Conservation (phyloP, 2,329 filamentous ascomycete species). For the Tolypocladium ophioglossoides region DNA sequence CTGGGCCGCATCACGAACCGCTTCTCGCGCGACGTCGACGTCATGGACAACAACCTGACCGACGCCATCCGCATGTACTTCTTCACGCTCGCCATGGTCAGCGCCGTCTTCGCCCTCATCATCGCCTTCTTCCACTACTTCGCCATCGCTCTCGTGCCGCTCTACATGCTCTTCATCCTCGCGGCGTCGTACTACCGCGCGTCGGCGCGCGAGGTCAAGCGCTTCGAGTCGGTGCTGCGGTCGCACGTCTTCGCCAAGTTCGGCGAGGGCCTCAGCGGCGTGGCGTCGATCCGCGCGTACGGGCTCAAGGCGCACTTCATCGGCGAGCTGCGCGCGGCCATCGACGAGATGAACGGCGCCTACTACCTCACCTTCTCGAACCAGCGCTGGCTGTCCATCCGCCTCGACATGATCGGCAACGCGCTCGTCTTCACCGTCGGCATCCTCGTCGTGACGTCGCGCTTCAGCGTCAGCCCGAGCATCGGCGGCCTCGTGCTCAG, state of each 20-base stretch:
- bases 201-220: constrained; percentile 88
- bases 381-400: constrained; percentile 82
- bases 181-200: constrained; percentile 81
- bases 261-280: constrained; percentile 74
- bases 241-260: constrained; percentile 87
- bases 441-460: constrained; percentile 83
- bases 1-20: constrained; percentile 92
- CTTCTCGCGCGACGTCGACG: constrained; percentile 89
- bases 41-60: constrained; percentile 87
- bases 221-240: constrained; percentile 81
- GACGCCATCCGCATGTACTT: constrained; percentile 92
- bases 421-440: constrained; percentile 78
- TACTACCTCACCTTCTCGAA: constrained; percentile 95
- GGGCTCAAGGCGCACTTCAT: constrained; percentile 70
- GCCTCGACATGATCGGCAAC: constrained; percentile 77
- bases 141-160: constrained; percentile 46
- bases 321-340: constrained; percentile 54
- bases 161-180: constrained; percentile 69
- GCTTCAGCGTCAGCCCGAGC: constrained; percentile 75
- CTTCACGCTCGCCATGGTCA: constrained; percentile 71
- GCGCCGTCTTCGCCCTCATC: constrained; percentile 77
- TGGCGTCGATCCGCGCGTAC: constrained; percentile 81
- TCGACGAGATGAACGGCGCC: constrained; percentile 87
- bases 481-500: constrained; percentile 82
- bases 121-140: constrained; percentile 96